phyloP scores from a whole-genome alignment of 1,284 basidiomycete species.

The Erythrobasidium hasegawianum region DNA sequence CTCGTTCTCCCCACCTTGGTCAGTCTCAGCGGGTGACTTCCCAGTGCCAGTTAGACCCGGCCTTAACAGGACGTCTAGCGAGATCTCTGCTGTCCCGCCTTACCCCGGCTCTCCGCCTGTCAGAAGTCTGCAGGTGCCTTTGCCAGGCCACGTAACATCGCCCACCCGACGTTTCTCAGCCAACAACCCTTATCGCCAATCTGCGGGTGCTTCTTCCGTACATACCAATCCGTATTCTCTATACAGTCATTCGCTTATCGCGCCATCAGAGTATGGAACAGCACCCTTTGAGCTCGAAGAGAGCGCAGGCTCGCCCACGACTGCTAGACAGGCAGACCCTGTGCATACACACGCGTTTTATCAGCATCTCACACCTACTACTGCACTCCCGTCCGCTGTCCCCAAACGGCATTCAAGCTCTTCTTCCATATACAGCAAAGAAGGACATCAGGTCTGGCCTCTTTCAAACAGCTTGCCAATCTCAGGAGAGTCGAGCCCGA shows the following conservation, averaged over 20 bases:
- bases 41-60: neutral
- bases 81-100: neutral
- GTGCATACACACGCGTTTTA: neutral
- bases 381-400: neutral
- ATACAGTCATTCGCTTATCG: neutral
- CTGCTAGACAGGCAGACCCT: neutral
- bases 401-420: neutral
- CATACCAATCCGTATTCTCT: neutral
- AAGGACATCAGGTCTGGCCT: neutral
- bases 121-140: no score
- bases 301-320: neutral
- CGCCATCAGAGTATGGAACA: neutral
- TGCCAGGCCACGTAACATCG: neutral
- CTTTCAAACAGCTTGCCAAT: neutral
- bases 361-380: neutral
- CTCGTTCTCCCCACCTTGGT: neutral
- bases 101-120: neutral
- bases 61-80: neutral
- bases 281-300: conserved; percentile 4
- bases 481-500: neutral
- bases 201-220: neutral
- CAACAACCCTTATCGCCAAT: neutral
- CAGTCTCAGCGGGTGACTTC: neutral
- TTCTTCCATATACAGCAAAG: neutral
- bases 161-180: neutral